These are phyloP conservation scores for Colletotrichum acutatum DNA, from an alignment of 2,329 filamentous ascomycete genomes.

Conservation along the genomic window DNA sequence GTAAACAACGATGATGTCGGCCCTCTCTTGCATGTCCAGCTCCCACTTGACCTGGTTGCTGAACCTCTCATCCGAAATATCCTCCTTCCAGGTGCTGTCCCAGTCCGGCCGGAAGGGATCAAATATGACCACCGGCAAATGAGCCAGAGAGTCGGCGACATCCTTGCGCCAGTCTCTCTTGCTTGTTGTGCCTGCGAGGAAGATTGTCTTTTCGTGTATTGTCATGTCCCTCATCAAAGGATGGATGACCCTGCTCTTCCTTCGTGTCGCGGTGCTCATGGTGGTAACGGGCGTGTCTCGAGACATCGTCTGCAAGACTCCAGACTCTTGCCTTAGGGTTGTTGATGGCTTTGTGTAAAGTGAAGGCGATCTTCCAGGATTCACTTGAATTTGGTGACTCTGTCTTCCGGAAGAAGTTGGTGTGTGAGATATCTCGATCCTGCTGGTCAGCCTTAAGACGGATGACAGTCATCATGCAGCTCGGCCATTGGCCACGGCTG, in stretches of 20 bases:
- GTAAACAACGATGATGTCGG: slow-evolving; percentile 66
- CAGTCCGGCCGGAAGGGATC: slow-evolving; percentile 68
- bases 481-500: not conserved
- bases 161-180: slow-evolving; percentile 60
- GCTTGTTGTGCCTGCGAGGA: slow-evolving; percentile 69
- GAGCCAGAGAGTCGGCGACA: slow-evolving; percentile 53
- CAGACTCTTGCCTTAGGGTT: not conserved
- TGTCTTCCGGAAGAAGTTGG: not conserved
- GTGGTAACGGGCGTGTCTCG: not conserved
- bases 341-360: not conserved
- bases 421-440: not conserved
- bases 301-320: not conserved
- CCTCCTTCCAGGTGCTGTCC: slow-evolving; percentile 64
- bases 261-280: not conserved
- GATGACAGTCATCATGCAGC: not conserved
- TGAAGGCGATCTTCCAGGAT: not conserved
- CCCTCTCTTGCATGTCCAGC: slow-evolving; percentile 63
- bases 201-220: slow-evolving; percentile 52
- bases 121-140: slow-evolving; percentile 62
- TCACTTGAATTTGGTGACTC: not conserved
- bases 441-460: slow-evolving; percentile 10
- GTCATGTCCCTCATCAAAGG: slow-evolving; percentile 6
- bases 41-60: slow-evolving; percentile 70
- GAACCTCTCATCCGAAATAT: slow-evolving; percentile 58
- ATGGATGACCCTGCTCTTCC: slow-evolving; percentile 38